Evolutionary conservation across 306 rosid species (phyloP), one percentile per base, ranked within the genome.

Genomic region (Medicago ruthenica): DNA sequence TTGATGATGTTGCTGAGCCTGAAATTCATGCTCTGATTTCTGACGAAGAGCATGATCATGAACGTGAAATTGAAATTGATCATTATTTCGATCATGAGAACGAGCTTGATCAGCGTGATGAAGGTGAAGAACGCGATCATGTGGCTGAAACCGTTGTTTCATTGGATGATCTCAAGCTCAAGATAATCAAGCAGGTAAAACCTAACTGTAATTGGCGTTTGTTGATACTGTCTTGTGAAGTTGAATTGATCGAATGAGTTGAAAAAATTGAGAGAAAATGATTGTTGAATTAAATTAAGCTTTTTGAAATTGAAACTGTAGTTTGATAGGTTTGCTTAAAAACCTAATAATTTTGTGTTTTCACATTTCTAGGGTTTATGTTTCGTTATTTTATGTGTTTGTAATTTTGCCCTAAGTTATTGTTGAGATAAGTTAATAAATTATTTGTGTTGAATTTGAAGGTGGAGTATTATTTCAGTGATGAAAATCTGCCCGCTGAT

Each of bases 401-500:
- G 7, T 66, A 17, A 34, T 31, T 40, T 47, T 18, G 31, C 42
- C 50, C 3, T 44, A 50, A 63, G 47, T 17, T 50, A 31, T 36
- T 27, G 36, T 41, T 66, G 34, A 34, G 18, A 59, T 55, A 1
- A 14, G 9, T 45, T 61, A 34, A 24, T 36, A 18, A 79, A 24
- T 37, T 44, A 5, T 10, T 42, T 60, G 6, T 75, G 60, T 81
- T 73, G 67, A 12, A 55, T 84, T 88, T 82, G 67, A 87, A 96
- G 99, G 98, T 91, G 57, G 99, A 92, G 83, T 96, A 89, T 79
- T 96, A 96, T 82, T 90, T 92, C 53, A 89, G 99, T 60, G 96
- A 96, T 83, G 99, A 84, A 83, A 96, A 90, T 74, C 82, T 96
- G 76, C 84, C 88, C 7, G 79, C 18, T 18, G 98, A 96, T 84